These are phyloP conservation scores for Xanthoconium stramineum DNA, from an alignment of 768 basidiomycete genomes.

Conservation along the genomic window DNA sequence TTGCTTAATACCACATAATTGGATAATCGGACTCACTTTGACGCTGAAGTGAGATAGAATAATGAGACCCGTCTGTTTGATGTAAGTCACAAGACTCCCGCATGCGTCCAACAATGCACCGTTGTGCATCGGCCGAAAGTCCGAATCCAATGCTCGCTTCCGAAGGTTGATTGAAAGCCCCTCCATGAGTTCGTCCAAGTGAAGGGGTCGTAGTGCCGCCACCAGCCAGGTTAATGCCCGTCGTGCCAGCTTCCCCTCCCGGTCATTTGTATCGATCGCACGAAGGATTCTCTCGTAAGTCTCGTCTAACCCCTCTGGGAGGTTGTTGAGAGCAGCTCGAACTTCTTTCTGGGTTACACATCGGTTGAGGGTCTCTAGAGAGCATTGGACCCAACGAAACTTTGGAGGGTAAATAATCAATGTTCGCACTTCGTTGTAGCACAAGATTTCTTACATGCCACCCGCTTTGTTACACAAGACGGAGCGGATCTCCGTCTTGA, in stretches of 20 bases:
- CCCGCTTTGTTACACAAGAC: background rate
- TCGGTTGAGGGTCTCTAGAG: background rate
- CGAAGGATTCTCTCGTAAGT: background rate
- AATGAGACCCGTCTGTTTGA: background rate
- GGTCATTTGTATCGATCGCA: background rate
- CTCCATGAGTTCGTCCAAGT: background rate
- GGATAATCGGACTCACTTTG: background rate
- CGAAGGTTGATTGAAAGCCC: background rate
- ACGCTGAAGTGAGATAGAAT: background rate
- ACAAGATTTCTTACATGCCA: background rate
- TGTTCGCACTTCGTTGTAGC: background rate
- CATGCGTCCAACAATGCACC: background rate
- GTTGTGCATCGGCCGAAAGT: background rate
- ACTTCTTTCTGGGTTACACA: background rate
- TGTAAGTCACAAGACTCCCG: background rate
- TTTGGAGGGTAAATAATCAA: background rate
- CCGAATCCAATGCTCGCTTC: background rate
- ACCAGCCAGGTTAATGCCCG: background rate
- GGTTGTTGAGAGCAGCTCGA: background rate
- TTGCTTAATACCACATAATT: background rate
- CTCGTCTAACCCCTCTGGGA: background rate
- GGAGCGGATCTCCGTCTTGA: background rate
- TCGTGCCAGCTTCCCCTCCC: background rate
- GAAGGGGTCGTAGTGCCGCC: background rate
- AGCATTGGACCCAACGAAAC: background rate